Evolutionary conservation across 768 basidiomycete genomes (phyloP), one percentile per base, ranked within the genome.

Genomic region (Serendipita vermifera): DNA sequence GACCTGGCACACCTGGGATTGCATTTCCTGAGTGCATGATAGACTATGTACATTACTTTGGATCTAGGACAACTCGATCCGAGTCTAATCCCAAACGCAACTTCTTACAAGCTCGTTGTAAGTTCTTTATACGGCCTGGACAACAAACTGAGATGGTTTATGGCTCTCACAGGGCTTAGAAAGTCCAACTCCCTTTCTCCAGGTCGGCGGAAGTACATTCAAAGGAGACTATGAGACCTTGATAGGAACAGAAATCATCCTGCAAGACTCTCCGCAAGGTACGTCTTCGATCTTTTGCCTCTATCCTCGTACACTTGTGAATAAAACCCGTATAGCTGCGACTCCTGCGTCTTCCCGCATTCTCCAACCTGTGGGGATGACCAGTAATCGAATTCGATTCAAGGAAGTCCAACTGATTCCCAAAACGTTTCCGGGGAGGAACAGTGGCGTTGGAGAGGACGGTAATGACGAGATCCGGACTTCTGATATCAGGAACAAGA

Each of bases 171-270:
- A 85, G 87, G 87, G 86, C 1, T 66, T 89, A 22, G 85, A 90
- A 63, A 84, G 84, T 0, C 78, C 84, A 0, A 82, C 79, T 0
- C 87, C 87, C 0, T 87, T 80, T 60, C 67, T 90, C 20, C 87
- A 90, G 61, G 72, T 89, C 0, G 81, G 82, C 3, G 85, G 86
- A 2, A 82, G 83, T 1, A 73, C 87, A 17, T 74, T 88, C 59
- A 81, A 81, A 65, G 87, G 87, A 0, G 69, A 73, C 33, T 80
- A 87, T 58, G 78, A 84, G 56, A 64, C 71, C 15, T 72, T 89
- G 3, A 69, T 89, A 2, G 87, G 87, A 2, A 83, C 84, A 0
- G 87, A 90, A 62, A 68, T 90, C 24, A 63, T 89, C 17, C 88
- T 89, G 15, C 46, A 51, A 26, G 46, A 51, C 9, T n/a, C 35